These are phyloP conservation scores for Kwoniella sp. DNA, from an alignment of 768 basidiomycete species.

Conservation along the genomic window DNA sequence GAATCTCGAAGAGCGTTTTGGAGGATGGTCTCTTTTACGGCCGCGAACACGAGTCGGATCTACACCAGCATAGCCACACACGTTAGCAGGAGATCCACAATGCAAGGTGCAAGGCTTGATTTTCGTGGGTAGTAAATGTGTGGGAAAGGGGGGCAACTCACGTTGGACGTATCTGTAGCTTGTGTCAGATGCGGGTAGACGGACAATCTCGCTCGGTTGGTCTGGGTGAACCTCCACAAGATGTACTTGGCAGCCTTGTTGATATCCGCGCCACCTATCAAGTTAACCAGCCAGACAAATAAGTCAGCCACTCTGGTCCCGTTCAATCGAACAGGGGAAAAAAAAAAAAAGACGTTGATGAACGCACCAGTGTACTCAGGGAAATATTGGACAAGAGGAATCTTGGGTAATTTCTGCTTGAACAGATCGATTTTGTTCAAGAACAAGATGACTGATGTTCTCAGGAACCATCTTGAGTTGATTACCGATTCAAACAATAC, in stretches of 20 bases:
- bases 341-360: too few species aligned
- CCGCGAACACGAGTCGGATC: slow-evolving; percentile 72
- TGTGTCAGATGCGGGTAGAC: slow-evolving; percentile 92
- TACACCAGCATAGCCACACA: slow-evolving; percentile 30
- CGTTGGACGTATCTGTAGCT: slow-evolving; percentile 84
- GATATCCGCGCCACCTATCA: slow-evolving; percentile 72
- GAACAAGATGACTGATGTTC: slow-evolving; percentile 64
- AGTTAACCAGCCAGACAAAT: background rate
- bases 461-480: slow-evolving; percentile 75
- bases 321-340: too few species aligned
- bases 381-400: slow-evolving; percentile 63
- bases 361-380: slow-evolving; percentile 72
- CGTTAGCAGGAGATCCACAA: background rate
- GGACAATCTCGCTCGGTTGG: slow-evolving; percentile 61
- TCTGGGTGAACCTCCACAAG: slow-evolving; percentile 91
- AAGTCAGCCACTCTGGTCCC: slow-evolving; percentile 10
- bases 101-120: slow-evolving; percentile 4
- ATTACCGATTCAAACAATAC: slow-evolving; percentile 75
- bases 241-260: slow-evolving; percentile 95
- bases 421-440: slow-evolving; percentile 68
- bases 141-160: slow-evolving; percentile 57
- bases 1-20: slow-evolving; percentile 84
- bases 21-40: slow-evolving; percentile 89
- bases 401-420: slow-evolving; percentile 70
- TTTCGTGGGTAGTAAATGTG: too few species aligned